Evolutionary conservation across 192 early-diverging fungal species (phyloP), one percentile per base, ranked within the genome.

Genomic region (Umbelopsis isabellina): DNA sequence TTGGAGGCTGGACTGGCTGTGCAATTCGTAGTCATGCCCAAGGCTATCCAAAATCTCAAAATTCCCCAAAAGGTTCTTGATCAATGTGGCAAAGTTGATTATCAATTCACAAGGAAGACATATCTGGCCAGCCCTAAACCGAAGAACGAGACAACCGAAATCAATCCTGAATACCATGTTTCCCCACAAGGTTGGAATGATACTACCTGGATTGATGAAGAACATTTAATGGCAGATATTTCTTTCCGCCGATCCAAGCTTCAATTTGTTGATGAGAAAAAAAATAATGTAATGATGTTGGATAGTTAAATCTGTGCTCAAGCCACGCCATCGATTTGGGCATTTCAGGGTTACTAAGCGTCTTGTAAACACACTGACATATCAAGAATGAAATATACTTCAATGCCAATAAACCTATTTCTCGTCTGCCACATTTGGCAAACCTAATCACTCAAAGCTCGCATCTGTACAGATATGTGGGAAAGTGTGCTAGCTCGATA

Each of bases 1-100:
- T 69, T 85, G 51, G 79, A 73, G 20, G 70, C 72, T 21, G 82
- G 79, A 3, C 65, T 83, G n/a, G 45, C 75, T 61, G 23, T 77
- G 2, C 74, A 79, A 68, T 71, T 83, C 20, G 35, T 71, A n/a
- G 69, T 55, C 20, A 52, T 44, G 13, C 69, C 69, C 13, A 25
- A 50, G 22, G 41, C 50, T 18, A 71, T 71, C 8, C 37, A 45
- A 10, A 2, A 7, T 1, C 52, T 71, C 44, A 33, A 5, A 2
- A 46, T 71, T 10, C 69, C 69, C 12, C 20, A 51, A 18, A 45
- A 52, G 27, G 52, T 46, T 1, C 69, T 71, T 33, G 69, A 51
- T 53, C 21, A 45, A 25, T 71, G 69, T 27, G 16, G 3, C 2
- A 61, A 2, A 8, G 16, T 35, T 35, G 55, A 61, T 16, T 61